Conservation (phyloP, 2,329 filamentous ascomycete genomes). For the Hypoxylon sp. region DNA sequence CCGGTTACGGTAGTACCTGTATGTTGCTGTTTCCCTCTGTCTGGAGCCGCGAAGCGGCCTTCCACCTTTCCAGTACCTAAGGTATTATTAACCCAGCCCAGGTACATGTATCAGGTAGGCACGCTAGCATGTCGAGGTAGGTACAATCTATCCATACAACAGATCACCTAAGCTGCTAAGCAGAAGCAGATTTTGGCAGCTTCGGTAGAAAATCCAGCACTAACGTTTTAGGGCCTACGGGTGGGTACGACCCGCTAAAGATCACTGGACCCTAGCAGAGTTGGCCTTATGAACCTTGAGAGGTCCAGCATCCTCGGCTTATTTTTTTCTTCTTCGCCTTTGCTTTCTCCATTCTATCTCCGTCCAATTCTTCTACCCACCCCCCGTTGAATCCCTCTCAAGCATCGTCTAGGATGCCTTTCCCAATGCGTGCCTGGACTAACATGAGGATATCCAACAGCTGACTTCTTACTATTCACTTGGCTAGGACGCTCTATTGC, state of each 20-base stretch:
- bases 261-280: conserved; percentile 33
- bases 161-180: not conserved
- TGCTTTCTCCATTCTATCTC: conserved; percentile 32
- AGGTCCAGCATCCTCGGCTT: conserved; percentile 34
- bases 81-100: conserved; percentile 10
- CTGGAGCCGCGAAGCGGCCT: conserved; percentile 36
- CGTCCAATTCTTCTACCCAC: conserved; percentile 4
- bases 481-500: conserved; percentile 9
- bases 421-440: not conserved
- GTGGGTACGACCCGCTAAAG: conserved; percentile 43
- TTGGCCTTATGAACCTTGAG: no score
- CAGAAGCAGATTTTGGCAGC: conserved; percentile 27
- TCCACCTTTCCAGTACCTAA: conserved; percentile 23
- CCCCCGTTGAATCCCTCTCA: conserved; percentile 6
- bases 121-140: no score
- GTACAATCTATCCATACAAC: conserved; percentile 1
- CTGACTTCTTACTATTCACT: conserved; percentile 18
- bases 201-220: conserved; percentile 39
- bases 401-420: not conserved
- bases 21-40: conserved; percentile 19
- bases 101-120: not conserved
- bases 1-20: conserved; percentile 28
- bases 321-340: conserved; percentile 24
- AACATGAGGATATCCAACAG: not conserved
- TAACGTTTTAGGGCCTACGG: conserved; percentile 39